These are phyloP conservation scores for Aphanomyces euteiches DNA, from an alignment of 352 stramenopile species.

Conservation along the genomic window DNA sequence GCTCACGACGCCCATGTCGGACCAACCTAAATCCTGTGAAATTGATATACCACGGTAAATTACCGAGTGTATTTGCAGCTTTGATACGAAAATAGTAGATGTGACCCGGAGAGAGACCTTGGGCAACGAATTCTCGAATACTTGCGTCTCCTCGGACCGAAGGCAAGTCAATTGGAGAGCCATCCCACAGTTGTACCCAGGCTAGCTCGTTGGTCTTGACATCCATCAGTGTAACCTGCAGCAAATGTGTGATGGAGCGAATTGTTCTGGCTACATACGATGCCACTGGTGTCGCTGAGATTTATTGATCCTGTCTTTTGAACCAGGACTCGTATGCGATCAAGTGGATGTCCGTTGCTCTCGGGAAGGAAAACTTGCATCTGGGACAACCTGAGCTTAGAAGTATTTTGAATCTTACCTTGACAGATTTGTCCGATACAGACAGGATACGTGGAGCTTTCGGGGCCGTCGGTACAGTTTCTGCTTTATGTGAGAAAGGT, in stretches of 20 bases:
- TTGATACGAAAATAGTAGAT: conserved; percentile 54
- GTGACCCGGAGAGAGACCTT: conserved; percentile 40
- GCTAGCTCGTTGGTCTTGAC: conserved; percentile 16
- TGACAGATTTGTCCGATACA: conserved; percentile 44
- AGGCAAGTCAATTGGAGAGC: conserved; percentile 2
- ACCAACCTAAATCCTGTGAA: conserved; percentile 35
- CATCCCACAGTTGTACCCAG: conserved; percentile 12
- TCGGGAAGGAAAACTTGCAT: conserved; percentile 44
- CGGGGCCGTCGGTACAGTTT: conserved; percentile 42
- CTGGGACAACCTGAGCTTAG: conserved; percentile 4
- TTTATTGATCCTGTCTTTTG: conserved; percentile 44
- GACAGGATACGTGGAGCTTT: conserved; percentile 37
- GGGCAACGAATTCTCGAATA: conserved; percentile 38
- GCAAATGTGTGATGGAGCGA: background rate
- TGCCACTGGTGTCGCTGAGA: conserved; percentile 36
- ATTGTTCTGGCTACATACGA: background rate
- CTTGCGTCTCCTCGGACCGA: background rate
- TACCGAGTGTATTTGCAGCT: conserved; percentile 42
- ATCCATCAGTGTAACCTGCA: conserved; percentile 26
- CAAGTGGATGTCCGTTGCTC: conserved; percentile 41
- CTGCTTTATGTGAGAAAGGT: background rate
- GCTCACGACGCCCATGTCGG: conserved; percentile 45
- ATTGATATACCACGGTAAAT: background rate
- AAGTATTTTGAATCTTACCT: background rate
- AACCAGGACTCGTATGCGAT: conserved; percentile 40